Percentiles rank a stretch among this genome's conserved stretches.
These are phyloP conservation scores for Gynandropsis gynandra DNA, from an alignment of 345 rosid genomes.

Conservation along the genomic window DNA sequence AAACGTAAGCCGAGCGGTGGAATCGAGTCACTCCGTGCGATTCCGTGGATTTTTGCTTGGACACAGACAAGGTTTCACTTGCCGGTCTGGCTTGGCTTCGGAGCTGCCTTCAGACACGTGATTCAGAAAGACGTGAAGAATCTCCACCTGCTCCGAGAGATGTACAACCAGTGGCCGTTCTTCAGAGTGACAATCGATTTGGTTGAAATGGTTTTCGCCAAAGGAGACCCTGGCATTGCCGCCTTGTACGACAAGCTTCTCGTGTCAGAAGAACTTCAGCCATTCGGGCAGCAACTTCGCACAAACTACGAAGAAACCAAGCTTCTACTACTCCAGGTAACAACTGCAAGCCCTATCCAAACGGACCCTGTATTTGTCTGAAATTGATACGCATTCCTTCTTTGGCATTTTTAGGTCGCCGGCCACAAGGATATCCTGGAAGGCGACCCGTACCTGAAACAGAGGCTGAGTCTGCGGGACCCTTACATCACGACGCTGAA, in stretches of 20 bases:
- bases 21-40: conserved; percentile 93
- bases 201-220: conserved; percentile 96
- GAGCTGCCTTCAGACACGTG: conserved; percentile 66
- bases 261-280: conserved; percentile 60
- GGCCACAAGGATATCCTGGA: conserved; percentile 86
- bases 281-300: conserved; percentile 74
- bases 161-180: conserved; percentile 97
- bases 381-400: too few species aligned
- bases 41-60: conserved; percentile 99
- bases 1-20: conserved; percentile 96
- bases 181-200: conserved; percentile 88
- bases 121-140: conserved; percentile 65
- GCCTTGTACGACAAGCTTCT: conserved; percentile 84
- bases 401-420: too few species aligned
- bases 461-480: conserved; percentile 86
- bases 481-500: conserved; percentile 87
- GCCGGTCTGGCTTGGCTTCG: conserved; percentile 95
- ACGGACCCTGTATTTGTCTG: background rate
- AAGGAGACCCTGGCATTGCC: conserved; percentile 94
- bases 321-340: conserved; percentile 79
- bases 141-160: conserved; percentile 79
- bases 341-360: background rate
- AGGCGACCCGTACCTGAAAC: conserved; percentile 92
- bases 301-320: conserved; percentile 65
- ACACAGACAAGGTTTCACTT: conserved; percentile 95